Conservation (phyloP, 2,329 filamentous ascomycete species). For the Paramyrothecium roridum region DNA sequence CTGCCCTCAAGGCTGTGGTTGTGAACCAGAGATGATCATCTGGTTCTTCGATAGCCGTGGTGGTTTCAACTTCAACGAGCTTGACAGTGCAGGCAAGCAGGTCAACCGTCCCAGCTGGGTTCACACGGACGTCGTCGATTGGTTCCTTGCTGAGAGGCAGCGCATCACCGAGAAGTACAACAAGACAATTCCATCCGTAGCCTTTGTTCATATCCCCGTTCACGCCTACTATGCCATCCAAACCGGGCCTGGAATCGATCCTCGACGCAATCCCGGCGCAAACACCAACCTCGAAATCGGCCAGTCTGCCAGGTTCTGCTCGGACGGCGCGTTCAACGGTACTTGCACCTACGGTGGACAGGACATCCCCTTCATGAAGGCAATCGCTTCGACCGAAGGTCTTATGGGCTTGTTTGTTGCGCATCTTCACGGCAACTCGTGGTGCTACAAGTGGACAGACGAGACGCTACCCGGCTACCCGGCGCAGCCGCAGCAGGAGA, state of each 20-base stretch:
- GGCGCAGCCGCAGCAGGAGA: conserved; percentile 11
- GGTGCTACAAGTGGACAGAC: conserved; percentile 39
- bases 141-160: conserved; percentile 35
- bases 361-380: conserved; percentile 55
- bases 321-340: conserved; percentile 12
- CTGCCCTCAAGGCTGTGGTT: conserved; percentile 21
- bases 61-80: conserved; percentile 4
- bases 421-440: conserved; percentile 57
- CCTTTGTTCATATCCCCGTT: conserved; percentile 47
- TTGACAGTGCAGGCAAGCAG: conserved; percentile 14
- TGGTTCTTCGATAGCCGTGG: conserved; percentile 69
- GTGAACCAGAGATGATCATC: conserved; percentile 42
- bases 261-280: conserved; percentile 26
- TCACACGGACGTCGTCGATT: conserved; percentile 37
- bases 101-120: conserved; percentile 36
- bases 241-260: conserved; percentile 19
- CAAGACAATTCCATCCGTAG: conserved; percentile 39
- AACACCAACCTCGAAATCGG: conserved; percentile 26
- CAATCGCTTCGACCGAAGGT: conserved; percentile 44
- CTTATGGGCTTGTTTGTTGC: conserved; percentile 53
- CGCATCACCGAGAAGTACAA: conserved; percentile 23
- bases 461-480: conserved; percentile 12
- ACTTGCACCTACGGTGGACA: conserved; percentile 34
- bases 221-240: conserved; percentile 39
- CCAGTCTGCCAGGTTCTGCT: conserved; percentile 29